Conservation (phyloP, 345 rosid species). For the Rhizophora apiculata region DNA sequence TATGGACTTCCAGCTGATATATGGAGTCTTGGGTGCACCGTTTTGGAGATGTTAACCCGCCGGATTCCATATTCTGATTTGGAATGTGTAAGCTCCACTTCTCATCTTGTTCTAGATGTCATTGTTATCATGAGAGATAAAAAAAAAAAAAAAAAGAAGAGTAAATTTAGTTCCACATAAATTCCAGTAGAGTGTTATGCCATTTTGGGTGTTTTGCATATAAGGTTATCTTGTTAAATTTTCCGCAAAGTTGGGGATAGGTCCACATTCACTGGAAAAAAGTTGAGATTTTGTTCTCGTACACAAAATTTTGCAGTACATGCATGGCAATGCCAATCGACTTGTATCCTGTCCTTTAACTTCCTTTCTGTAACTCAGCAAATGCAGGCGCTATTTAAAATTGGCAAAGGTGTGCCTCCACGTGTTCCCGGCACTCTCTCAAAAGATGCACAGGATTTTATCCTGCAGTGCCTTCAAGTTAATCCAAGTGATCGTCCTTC, state of each 20-base stretch:
- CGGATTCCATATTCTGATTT: slow-evolving; percentile 45
- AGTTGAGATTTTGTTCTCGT: no score
- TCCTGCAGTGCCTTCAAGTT: slow-evolving; percentile 56
- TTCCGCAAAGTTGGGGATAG: no score
- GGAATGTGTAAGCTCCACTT: slow-evolving; percentile 44
- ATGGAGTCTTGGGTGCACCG: slow-evolving; percentile 91
- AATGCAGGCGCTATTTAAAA: slow-evolving; percentile 61
- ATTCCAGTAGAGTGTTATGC: no score
- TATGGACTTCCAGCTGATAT: slow-evolving; percentile 70
- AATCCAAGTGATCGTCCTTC: slow-evolving; percentile 65
- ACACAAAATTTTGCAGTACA: no score
- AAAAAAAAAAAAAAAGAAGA: no score
- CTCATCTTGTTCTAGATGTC: not conserved
- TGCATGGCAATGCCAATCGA: not conserved
- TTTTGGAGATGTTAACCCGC: slow-evolving; percentile 67
- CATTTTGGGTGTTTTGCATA: no score
- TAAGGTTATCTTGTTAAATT: no score
- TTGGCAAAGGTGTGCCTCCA: slow-evolving; percentile 69
- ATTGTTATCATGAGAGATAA: not conserved
- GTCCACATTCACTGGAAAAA: no score
- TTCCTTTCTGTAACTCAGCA: slow-evolving; percentile 32
- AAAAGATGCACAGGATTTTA: slow-evolving; percentile 64
- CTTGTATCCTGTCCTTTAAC: slow-evolving; percentile 5
- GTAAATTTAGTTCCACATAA: no score
- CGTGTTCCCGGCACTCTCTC: slow-evolving; percentile 54